A percentile compares a stretch with the other conserved stretches of the same genome.
phyloP scores from a whole-genome alignment of 2,329 filamentous ascomycete genomes.

The Pyrenochaeta sp. region DNA sequence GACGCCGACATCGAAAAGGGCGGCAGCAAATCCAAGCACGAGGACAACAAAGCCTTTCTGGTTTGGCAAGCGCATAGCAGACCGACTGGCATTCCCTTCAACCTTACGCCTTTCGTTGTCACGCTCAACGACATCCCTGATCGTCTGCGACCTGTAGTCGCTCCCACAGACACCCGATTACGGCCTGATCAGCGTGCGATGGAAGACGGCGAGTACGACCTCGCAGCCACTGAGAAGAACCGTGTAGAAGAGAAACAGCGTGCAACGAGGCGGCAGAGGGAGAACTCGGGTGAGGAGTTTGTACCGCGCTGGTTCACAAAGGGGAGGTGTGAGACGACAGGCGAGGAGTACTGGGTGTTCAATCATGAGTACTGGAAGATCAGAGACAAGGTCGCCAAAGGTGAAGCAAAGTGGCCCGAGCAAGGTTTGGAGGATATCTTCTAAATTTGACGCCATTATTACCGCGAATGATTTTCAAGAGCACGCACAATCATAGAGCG shows the following conservation, averaged over 20 bases:
- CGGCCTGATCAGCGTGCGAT: constrained; percentile 95
- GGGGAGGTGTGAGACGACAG: constrained; percentile 76
- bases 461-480: too few species aligned
- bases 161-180: constrained; percentile 92
- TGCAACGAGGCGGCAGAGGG: constrained; percentile 74
- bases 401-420: constrained; percentile 69
- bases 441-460: too few species aligned
- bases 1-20: constrained; percentile 66
- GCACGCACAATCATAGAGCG: too few species aligned
- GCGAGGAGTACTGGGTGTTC: constrained; percentile 90
- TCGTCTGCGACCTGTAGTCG: constrained; percentile 76
- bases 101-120: constrained; percentile 93
- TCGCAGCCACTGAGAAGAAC: constrained; percentile 93
- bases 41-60: constrained; percentile 80
- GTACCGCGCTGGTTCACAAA: constrained; percentile 85
- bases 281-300: constrained; percentile 83
- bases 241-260: constrained; percentile 92
- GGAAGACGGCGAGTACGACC: constrained; percentile 97
- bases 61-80: constrained; percentile 91
- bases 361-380: constrained; percentile 88
- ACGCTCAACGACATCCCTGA: constrained; percentile 93
- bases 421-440: constrained; percentile 78
- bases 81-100: constrained; percentile 89
- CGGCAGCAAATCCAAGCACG: constrained; percentile 55
- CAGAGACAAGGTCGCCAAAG: constrained; percentile 70